A percentile compares a stretch with the other conserved stretches of the same genome.
Conservation (phyloP, 805 yeast species). For the Nakazawaea ernobii region DNA sequence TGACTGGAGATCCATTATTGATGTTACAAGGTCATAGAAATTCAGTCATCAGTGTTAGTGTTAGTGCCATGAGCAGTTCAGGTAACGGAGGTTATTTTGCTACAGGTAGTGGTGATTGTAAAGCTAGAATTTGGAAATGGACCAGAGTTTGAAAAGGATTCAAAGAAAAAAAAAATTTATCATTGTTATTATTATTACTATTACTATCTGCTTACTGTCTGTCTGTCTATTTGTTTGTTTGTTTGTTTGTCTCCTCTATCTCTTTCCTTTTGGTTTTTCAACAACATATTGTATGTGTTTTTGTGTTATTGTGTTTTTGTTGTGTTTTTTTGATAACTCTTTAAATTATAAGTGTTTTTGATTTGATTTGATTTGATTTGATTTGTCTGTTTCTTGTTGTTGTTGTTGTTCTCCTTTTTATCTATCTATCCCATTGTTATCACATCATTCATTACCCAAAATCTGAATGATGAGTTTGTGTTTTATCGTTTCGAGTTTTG, state of each 20-base stretch:
- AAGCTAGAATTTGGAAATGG: conserved; percentile 96
- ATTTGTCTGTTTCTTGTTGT: background rate
- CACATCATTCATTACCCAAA: background rate
- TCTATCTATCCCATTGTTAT: background rate
- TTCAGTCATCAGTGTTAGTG: conserved; percentile 92
- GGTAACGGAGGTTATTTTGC: conserved; percentile 79
- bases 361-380: background rate
- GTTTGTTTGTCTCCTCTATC: background rate
- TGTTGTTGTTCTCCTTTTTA: background rate
- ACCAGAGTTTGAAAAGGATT: conserved; percentile 4
- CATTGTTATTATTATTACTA: background rate
- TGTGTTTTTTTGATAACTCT: background rate
- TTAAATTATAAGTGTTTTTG: background rate
- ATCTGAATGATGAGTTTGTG: too few relatives aligned
- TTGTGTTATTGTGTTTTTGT: background rate
- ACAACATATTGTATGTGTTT: background rate
- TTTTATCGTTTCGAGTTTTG: too few relatives aligned
- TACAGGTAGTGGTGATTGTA: conserved; percentile 96
- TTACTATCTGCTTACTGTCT: background rate
- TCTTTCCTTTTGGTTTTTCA: background rate
- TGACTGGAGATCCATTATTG: conserved; percentile 83
- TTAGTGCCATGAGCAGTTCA: conserved; percentile 64
- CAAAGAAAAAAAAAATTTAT: background rate
- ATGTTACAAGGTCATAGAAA: conserved; percentile 97
- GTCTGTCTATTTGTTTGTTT: too few relatives aligned